phyloP scores from a whole-genome alignment of 768 basidiomycete genomes.

The Gymnopilus dilepis region DNA sequence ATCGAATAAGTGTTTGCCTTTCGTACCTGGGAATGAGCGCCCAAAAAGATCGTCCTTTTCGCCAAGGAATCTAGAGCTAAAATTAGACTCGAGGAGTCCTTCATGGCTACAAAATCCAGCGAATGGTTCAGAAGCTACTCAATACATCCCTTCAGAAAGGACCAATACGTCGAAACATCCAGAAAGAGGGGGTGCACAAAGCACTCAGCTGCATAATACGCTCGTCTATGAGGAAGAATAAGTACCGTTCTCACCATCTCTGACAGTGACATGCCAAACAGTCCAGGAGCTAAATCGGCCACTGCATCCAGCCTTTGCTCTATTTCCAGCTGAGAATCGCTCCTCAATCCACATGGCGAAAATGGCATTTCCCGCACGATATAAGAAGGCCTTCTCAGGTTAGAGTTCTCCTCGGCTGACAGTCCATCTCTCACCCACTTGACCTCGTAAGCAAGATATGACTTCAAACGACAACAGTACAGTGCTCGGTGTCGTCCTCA shows the following conservation, averaged over 20 bases:
- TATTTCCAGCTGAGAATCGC: not conserved
- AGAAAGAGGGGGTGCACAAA: no score
- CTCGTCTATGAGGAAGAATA: no score
- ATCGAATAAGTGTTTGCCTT: not conserved
- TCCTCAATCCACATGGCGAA: not conserved
- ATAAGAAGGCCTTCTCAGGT: not conserved
- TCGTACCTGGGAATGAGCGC: not conserved
- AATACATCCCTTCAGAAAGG: no score
- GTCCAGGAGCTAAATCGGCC: not conserved
- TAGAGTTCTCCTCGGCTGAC: not conserved
- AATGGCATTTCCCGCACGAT: not conserved
- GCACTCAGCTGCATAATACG: no score
- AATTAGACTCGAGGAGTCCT: no score
- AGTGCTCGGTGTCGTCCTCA: slow-evolving; percentile 60
- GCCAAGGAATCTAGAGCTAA: not conserved
- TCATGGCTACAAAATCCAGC: no score
- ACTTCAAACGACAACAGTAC: slow-evolving; percentile 21
- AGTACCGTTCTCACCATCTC: not conserved
- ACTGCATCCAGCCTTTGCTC: not conserved
- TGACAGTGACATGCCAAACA: not conserved
- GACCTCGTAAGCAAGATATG: not conserved
- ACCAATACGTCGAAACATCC: no score
- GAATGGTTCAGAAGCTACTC: not conserved
- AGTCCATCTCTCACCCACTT: not conserved
- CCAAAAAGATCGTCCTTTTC: not conserved